These are phyloP conservation scores for Botrytis tulipae DNA, from an alignment of 2,329 filamentous ascomycete species.

Conservation along the genomic window DNA sequence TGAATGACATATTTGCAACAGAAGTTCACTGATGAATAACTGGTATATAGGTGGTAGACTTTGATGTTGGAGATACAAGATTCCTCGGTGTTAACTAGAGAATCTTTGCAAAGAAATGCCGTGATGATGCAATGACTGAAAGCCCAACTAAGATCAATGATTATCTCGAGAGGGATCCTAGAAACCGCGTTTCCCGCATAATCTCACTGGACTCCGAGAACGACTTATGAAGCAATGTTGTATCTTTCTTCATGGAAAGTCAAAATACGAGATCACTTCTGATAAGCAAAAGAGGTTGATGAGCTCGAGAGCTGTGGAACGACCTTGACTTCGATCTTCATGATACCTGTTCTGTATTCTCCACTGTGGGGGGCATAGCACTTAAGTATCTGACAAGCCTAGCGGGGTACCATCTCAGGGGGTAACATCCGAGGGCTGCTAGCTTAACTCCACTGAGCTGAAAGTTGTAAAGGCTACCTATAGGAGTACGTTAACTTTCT, in stretches of 20 bases:
- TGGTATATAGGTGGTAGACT: background rate
- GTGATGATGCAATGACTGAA: background rate
- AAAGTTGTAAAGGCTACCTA: too few relatives aligned
- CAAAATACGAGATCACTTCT: background rate
- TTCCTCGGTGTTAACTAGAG: background rate
- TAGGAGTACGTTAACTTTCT: too few relatives aligned
- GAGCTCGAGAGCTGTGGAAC: background rate
- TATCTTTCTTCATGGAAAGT: background rate
- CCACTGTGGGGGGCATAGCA: background rate
- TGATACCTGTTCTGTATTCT: background rate
- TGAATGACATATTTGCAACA: background rate
- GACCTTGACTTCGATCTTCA: background rate
- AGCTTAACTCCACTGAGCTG: too few relatives aligned
- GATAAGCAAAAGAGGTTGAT: background rate
- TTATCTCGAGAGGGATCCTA: background rate
- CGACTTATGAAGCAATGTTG: background rate
- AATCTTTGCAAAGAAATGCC: background rate
- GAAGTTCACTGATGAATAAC: background rate
- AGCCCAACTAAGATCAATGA: background rate
- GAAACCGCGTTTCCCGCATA: background rate
- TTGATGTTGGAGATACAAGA: background rate
- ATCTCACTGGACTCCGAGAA: background rate
- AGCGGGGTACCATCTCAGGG: too few relatives aligned
- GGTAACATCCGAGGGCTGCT: too few relatives aligned
- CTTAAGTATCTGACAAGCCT: too few relatives aligned